Evolutionary conservation across 2,329 filamentous ascomycete species (phyloP).

Genomic region (Talaromyces sp.): DNA sequence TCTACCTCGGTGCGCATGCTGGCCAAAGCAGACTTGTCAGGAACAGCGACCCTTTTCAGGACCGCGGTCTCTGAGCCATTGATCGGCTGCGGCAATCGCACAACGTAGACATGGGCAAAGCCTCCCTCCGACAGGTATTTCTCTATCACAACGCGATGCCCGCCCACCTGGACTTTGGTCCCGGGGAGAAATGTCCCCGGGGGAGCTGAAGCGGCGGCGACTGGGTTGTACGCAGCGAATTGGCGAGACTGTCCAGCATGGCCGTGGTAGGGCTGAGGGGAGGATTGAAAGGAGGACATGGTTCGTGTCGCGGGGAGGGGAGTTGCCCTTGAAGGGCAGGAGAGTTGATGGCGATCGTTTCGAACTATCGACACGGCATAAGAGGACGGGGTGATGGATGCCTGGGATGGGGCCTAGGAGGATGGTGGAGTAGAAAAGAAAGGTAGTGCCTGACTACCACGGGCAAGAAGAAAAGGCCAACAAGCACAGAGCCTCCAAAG

Average conservation of each 20-base stretch:
- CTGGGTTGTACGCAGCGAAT: slow-evolving; percentile 37
- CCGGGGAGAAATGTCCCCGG: slow-evolving; percentile 88
- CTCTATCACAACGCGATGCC: slow-evolving; percentile 89
- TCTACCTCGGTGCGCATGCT: slow-evolving; percentile 99
- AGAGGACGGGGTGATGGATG: slow-evolving; percentile 19
- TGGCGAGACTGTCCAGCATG: slow-evolving; percentile 33
- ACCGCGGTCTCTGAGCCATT: slow-evolving; percentile 81
- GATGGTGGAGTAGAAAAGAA: slow-evolving; percentile 23
- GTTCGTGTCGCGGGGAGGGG: slow-evolving; percentile 4
- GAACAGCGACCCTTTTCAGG: slow-evolving; percentile 91
- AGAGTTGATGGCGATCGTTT: slow-evolving; percentile 9
- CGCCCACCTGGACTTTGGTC: slow-evolving; percentile 95
- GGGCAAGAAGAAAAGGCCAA: slow-evolving; percentile 10
- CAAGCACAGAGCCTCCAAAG: slow-evolving; percentile 9
- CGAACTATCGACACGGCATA: slow-evolving; percentile 28
- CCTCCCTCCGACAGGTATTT: slow-evolving; percentile 98
- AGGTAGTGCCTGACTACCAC: slow-evolving; percentile 26
- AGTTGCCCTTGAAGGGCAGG: slow-evolving; percentile 31
- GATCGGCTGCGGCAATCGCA: slow-evolving; percentile 77
- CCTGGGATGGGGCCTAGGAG: slow-evolving; percentile 23
- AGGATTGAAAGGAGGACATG: slow-evolving; percentile 38
- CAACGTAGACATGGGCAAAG: slow-evolving; percentile 97
- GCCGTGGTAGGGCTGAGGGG: slow-evolving; percentile 32
- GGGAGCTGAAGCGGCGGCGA: slow-evolving; percentile 48
- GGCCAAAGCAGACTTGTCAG: slow-evolving; percentile 90